Evolutionary conservation across 768 basidiomycete genomes (phyloP).

Genomic region (Phaeotremella skinneri): DNA sequence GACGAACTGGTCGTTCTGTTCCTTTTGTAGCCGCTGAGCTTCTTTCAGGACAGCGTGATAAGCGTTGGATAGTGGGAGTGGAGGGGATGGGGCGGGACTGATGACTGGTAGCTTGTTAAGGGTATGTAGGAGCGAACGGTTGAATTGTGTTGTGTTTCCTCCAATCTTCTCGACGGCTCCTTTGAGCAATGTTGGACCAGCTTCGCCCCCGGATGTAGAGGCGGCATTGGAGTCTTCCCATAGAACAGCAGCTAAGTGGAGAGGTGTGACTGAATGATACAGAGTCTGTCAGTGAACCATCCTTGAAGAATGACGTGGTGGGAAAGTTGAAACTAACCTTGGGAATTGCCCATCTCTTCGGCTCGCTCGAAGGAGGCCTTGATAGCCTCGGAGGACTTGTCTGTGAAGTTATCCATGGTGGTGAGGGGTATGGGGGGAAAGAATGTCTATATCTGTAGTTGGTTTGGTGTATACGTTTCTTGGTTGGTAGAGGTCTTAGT

Average conservation of each 20-base stretch:
- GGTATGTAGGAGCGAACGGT: conserved; percentile 68
- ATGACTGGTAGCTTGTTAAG: conserved; percentile 81
- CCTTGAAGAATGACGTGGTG: background rate
- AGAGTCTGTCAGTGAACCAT: conserved; percentile 13
- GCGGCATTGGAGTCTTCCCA: conserved; percentile 61
- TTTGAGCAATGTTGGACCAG: conserved; percentile 64
- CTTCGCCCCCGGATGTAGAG: conserved; percentile 42
- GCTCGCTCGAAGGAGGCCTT: conserved; percentile 73
- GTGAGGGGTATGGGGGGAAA: conserved; percentile 84
- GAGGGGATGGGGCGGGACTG: conserved; percentile 75
- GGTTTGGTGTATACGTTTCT: conserved; percentile 46
- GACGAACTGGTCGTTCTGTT: conserved; percentile 78
- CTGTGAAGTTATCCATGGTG: conserved; percentile 70
- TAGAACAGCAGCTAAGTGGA: conserved; percentile 76
- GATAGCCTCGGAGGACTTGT: conserved; percentile 71
- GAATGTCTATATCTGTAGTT: conserved; percentile 83
- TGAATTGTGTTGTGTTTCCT: conserved; percentile 65
- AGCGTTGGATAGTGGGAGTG: conserved; percentile 63
- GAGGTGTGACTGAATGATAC: conserved; percentile 68
- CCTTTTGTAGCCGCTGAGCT: conserved; percentile 71
- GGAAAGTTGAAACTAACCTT: conserved; percentile 58
- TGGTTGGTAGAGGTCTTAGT: background rate
- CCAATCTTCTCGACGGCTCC: conserved; percentile 79
- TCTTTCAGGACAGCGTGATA: conserved; percentile 67
- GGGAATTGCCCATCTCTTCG: conserved; percentile 76